These are phyloP conservation scores for Colletotrichum paranaense DNA, from an alignment of 2,329 filamentous ascomycete species.

Conservation along the genomic window DNA sequence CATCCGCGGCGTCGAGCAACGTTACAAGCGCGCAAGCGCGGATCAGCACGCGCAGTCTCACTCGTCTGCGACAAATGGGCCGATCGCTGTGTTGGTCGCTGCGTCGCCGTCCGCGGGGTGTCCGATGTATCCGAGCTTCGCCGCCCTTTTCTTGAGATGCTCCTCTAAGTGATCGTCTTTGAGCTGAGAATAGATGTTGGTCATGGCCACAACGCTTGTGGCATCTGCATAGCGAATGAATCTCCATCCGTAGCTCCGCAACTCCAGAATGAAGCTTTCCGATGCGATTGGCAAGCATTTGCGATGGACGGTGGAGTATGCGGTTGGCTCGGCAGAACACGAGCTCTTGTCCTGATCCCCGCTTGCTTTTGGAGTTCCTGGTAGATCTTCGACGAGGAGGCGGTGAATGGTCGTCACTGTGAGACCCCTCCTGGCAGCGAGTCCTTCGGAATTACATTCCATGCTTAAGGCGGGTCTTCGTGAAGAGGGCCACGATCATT, in stretches of 20 bases:
- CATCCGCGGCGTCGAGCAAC: constrained; percentile 16
- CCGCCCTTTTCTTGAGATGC: neutral
- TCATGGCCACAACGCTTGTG: neutral
- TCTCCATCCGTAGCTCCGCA: neutral
- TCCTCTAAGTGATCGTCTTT: neutral
- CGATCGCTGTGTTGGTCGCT: neutral
- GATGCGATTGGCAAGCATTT: neutral
- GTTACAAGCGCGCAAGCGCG: constrained; percentile 35
- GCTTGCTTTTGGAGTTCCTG: constrained; percentile 15
- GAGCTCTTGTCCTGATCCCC: constrained; percentile 26
- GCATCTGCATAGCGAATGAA: neutral
- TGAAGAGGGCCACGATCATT: neutral
- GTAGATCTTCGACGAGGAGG: neutral
- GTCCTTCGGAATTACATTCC: neutral
- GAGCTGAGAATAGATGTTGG: neutral
- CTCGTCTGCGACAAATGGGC: neutral
- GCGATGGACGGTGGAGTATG: constrained; percentile 16
- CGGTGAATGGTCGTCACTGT: constrained; percentile 14
- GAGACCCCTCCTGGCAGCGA: neutral
- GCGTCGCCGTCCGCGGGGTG: neutral
- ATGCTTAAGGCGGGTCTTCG: neutral
- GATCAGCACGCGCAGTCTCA: constrained; percentile 4
- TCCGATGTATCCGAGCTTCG: constrained; percentile 1
- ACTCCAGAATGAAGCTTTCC: constrained; percentile 7
- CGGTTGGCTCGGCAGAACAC: constrained; percentile 31